Base-by-base conservation (phyloP, 2,329 filamentous ascomycete genomes). In the Claviceps africana region DNA sequence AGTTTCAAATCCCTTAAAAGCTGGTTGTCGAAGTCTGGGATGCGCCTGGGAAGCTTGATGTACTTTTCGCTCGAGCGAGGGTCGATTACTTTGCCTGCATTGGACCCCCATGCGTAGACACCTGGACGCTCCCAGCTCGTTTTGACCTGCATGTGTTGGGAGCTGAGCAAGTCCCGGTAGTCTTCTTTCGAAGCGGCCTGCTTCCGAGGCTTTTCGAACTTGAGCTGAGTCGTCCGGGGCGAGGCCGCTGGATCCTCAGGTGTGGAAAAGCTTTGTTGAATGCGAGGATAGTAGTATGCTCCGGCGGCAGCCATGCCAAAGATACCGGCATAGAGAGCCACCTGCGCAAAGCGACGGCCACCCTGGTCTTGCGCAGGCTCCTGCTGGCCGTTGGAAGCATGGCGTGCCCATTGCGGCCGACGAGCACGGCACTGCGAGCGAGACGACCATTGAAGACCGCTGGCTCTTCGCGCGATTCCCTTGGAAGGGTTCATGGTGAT, bases 101-200 rank as follows among this genome's bases (percentile, higher is more conserved):
- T 98, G 19, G 85, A 88, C 0, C 93, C 93, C 91, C 93, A 98
- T 5, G 85, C 82, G 68, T 95, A 97, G 0, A 97, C 85, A 2
- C 90, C 93, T 0, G 93, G 91, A 55, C 86, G 83, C 67, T 81
- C 79, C 76, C 78, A 82, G 67, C 87, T 94, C 63, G 80, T 81
- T 70, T 86, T 88, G 54, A 95, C 86, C 70, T 96, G 91, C 6
- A 88, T 70, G 68, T 95, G 88, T 65, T 95, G 88, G 11, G 86
- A 87, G 63, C 86, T 91, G 59, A 95, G 81, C 53, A 86, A 68
- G 52, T 89, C 85, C 53, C 86, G 71, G 56, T 83, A 83, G 57
- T 88, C 83, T 65, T 90, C 86, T 57, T 81, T 81, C 7, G 81
- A 82, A 1, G 70, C 65, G 25, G 75, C 72, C 55, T 75, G 73